Base-by-base conservation (phyloP, 192 early-diverging fungal genomes). In the Allomyces arbusculus region DNA sequence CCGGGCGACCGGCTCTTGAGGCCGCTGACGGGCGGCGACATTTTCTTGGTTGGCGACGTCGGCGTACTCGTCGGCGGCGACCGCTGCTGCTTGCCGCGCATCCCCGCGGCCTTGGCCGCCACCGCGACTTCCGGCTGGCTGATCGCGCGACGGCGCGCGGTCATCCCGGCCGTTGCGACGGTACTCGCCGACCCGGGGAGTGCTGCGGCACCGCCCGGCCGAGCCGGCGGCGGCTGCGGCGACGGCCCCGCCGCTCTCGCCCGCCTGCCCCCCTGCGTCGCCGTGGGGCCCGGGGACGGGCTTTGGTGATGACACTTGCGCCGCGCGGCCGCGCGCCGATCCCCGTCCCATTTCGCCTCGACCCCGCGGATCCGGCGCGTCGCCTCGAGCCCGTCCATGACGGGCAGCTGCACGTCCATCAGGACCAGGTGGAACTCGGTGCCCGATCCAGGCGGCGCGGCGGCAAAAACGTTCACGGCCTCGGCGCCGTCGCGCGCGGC, bases 401-500 rank as follows among this genome's bases (percentile, higher is more conserved):
- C 80, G 6, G 85, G 84, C 65, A 88, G 74, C 73, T 85, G 80
- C 65, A 86, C 77, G 66, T 88, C 86, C 84, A 88, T 88, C 79
- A 86, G 65, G 43, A 86, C 78, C 62, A 86, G 70, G 70, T 86
- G 85, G 45, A 82, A 86, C 4, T 64, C 81, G 72, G 63, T 87
- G 76, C 22, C 70, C 55, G 65, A 79, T 73, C 88, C 88, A 3
- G 50, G 50, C 50, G 50, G 50, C 12, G 50, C 50, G 0, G 16
- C 50, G 50, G 50, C 20, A 20, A 58, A 94, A 73, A 86, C 91
- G 10, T 79, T 71, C 25, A 94, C 82, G 0, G 91, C 91, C 66
- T 91, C 86, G 68, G 80, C 76, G 28, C 91, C 91, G 69, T 91
- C 87, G 12, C 77, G 78, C 9, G 89, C 91, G 8, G 87, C 79